These are phyloP conservation scores for Microdochium trichocladiopsis DNA, from an alignment of 2,329 filamentous ascomycete species.

Conservation along the genomic window DNA sequence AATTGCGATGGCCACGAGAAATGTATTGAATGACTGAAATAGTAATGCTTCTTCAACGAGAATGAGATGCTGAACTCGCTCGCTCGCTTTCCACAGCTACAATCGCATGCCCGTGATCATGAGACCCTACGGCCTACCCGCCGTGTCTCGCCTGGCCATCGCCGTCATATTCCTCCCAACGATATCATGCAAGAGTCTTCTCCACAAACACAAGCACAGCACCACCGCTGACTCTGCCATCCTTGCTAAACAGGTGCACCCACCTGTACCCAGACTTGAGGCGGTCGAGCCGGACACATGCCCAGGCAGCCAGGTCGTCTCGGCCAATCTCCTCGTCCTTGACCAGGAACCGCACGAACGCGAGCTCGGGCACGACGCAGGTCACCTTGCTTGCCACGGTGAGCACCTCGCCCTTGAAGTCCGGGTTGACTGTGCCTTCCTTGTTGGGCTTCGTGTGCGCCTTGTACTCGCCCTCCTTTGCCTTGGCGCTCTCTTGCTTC, in stretches of 20 bases:
- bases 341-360: conserved; percentile 76
- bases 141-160: too few relatives aligned
- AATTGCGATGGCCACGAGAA: too few relatives aligned
- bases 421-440: conserved; percentile 45
- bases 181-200: too few relatives aligned
- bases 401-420: conserved; percentile 53
- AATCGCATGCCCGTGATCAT: too few relatives aligned
- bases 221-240: not conserved
- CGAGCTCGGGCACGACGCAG: conserved; percentile 56
- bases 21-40: too few relatives aligned
- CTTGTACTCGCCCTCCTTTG: conserved; percentile 52
- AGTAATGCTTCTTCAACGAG: too few relatives aligned
- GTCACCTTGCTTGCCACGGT: conserved; percentile 29
- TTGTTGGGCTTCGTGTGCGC: conserved; percentile 49
- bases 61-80: too few relatives aligned
- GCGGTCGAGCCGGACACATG: conserved; percentile 78
- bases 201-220: not conserved
- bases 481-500: conserved; percentile 39
- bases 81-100: too few relatives aligned
- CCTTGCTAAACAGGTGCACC: not conserved
- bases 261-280: conserved; percentile 51
- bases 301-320: conserved; percentile 80
- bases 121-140: too few relatives aligned
- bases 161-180: too few relatives aligned
- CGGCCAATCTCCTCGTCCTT: conserved; percentile 77